Percentiles rank a stretch among this genome's conserved stretches.
Conservation (phyloP, 768 basidiomycete species). For the Filobasidium floriforme region DNA sequence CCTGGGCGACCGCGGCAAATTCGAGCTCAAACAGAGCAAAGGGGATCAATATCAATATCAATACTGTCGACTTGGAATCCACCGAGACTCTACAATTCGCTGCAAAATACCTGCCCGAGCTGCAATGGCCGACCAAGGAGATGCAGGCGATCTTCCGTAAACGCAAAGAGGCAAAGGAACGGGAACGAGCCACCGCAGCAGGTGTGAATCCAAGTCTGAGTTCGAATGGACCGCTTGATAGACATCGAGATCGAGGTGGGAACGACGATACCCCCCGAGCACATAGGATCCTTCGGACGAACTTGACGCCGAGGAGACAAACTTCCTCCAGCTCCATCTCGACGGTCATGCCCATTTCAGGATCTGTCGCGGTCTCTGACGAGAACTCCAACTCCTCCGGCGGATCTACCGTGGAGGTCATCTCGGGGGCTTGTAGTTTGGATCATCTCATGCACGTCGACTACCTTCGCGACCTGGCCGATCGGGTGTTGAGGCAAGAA, state of each 20-base stretch:
- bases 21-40: neutral
- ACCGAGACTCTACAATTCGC: constrained; percentile 1
- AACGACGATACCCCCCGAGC: neutral
- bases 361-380: neutral
- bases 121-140: constrained; percentile 12
- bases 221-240: neutral
- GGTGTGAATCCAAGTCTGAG: too few relatives aligned
- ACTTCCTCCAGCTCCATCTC: neutral
- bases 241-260: neutral
- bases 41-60: neutral
- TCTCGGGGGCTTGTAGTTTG: constrained; percentile 9
- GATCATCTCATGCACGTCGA: constrained; percentile 20
- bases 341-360: neutral
- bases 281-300: neutral
- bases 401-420: neutral
- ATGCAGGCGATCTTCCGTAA: neutral
- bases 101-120: constrained; percentile 16
- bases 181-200: neutral
- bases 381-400: neutral
- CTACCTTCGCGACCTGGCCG: constrained; percentile 12
- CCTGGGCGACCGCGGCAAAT: constrained; percentile 11
- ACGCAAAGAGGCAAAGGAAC: neutral
- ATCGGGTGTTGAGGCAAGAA: constrained; percentile 16
- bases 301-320: neutral
- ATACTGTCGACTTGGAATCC: constrained; percentile 16